Evolutionary conservation across 164 flowering plant species (phyloP), one percentile per base, ranked within the genome.

Genomic region (Aristolochia fimbriata): DNA sequence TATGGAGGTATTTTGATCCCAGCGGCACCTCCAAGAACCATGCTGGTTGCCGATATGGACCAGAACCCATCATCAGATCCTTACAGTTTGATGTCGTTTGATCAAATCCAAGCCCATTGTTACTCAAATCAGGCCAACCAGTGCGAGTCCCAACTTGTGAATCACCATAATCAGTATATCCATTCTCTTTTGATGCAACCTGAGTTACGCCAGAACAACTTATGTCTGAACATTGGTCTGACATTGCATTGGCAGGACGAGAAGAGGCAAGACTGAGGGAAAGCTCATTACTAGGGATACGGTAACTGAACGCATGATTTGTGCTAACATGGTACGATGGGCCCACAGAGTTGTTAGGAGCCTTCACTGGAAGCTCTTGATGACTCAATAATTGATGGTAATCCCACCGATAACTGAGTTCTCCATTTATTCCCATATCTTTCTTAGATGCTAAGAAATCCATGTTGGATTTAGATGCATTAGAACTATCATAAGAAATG

Each of bases 191-290:
- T 37, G 45, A 33, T 0, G 68, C 68, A 59, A 48, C 62, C 15
- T 54, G 73, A 27, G 76, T 59, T 9, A 67, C 62, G 60, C 64
- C 68, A 20, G 82, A 71, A 56, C 71, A 65, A 59, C 74, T 73
- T 27, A 74, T 64, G 41, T 80, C 88, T 0, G 91, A 81, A 66
- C 78, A 71, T 54, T 78, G 84, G 65, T 82, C 81, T 0, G 73
- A 77, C 12, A 76, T 33, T 20, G 68, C 48, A 20, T 71, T 43
- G 64, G 80, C 65, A 33, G 82, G 79, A 21, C 72, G 72, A 20
- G 73, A 70, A 8, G 85, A 77, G 3, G 85, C 82, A 58, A 91
- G 96, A 64, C 85, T 85, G 23, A 85, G 65, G 15, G 88, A 80
- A 30, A 86, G 77, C 72, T 83, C 94, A 51, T 78, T 91, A 24